Evolutionary conservation across 495 filamentous ascomycete genomes (phyloP).

Genomic region (Tirmania nivea): DNA sequence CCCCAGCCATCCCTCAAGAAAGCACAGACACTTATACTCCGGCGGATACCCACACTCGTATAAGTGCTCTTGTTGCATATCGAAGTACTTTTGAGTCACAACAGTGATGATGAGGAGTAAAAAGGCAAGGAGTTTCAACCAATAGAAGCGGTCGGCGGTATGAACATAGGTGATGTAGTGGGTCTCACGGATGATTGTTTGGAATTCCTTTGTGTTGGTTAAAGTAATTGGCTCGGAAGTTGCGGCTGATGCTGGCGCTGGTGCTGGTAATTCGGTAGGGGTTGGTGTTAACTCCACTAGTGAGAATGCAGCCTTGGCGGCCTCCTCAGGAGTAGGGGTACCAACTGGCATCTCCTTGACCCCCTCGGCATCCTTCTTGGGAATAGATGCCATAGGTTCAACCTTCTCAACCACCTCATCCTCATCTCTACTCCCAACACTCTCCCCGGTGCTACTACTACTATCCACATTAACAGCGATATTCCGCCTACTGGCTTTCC

Average conservation of each 20-base stretch:
- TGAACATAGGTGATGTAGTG: background rate
- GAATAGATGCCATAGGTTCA: background rate
- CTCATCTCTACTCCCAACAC: background rate
- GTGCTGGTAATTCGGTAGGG: background rate
- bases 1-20: background rate
- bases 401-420: no score
- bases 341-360: background rate
- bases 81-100: background rate
- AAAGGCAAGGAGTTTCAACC: background rate
- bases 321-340: background rate
- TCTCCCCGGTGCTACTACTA: no score
- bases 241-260: background rate
- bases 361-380: background rate
- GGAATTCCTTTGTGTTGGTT: background rate
- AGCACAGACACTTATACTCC: background rate
- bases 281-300: background rate
- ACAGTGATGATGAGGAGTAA: background rate
- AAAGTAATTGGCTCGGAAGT: background rate
- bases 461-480: no score
- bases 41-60: background rate
- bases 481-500: no score
- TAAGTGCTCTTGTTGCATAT: background rate
- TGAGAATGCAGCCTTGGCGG: background rate
- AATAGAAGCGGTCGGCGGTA: background rate
- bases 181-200: background rate